Evolutionary conservation across 306 rosid species (phyloP).

Genomic region (Fragaria iinumae): DNA sequence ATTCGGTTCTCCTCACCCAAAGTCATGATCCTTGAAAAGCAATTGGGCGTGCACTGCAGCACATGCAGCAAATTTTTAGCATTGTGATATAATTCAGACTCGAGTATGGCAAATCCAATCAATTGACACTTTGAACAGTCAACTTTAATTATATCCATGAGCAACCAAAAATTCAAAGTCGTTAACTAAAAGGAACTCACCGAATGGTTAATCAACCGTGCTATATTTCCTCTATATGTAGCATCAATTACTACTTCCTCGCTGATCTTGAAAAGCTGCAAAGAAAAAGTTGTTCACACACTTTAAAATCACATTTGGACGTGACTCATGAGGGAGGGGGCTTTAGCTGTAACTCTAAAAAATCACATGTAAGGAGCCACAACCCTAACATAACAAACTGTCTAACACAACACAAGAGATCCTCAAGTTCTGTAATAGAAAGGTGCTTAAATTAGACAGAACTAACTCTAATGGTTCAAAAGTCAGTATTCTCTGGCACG

Average conservation of each 20-base stretch:
- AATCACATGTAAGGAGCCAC: neutral
- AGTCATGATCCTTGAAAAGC: constrained; percentile 90
- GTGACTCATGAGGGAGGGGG: neutral
- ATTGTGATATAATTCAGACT: neutral
- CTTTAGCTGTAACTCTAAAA: neutral
- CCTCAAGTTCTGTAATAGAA: neutral
- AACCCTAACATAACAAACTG: neutral
- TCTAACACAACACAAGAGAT: neutral
- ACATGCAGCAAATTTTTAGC: constrained; percentile 18
- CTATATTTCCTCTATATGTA: constrained; percentile 75
- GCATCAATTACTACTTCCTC: constrained; percentile 94
- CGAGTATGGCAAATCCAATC: neutral
- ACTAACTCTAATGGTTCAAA: neutral
- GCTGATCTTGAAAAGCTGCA: constrained; percentile 98
- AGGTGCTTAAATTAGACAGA: neutral
- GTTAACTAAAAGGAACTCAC: constrained; percentile 43
- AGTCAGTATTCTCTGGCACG: neutral
- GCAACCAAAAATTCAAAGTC: neutral
- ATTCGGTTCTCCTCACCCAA: constrained; percentile 70
- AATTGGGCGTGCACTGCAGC: constrained; percentile 96
- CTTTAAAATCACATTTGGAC: constrained; percentile 12
- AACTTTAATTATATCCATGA: neutral
- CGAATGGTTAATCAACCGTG: constrained; percentile 93
- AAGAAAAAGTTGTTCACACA: constrained; percentile 18
- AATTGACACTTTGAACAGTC: neutral